A percentile compares a stretch with the other conserved stretches of the same genome.
Evolutionary conservation across 345 rosid species (phyloP).

Genomic region (Heritiera littoralis): DNA sequence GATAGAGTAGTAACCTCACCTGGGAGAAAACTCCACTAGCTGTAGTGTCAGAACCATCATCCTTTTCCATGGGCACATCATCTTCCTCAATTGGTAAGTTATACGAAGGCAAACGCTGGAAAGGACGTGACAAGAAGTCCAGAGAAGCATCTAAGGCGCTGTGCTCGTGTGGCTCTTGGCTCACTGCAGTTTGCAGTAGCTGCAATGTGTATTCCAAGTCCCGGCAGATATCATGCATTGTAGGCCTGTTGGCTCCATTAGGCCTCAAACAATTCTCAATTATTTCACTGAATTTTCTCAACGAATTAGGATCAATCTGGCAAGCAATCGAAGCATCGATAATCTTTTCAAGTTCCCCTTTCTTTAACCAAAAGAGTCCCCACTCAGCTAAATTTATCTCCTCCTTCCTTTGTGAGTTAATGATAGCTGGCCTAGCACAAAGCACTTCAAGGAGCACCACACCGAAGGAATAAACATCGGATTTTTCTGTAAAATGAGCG

Average conservation of each 20-base stretch:
- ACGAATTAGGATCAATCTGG: slow-evolving; percentile 42
- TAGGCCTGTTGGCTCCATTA: slow-evolving; percentile 46
- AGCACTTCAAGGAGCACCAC: slow-evolving; percentile 57
- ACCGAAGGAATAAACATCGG: slow-evolving; percentile 59
- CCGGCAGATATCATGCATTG: slow-evolving; percentile 63
- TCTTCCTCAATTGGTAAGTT: slow-evolving; percentile 22
- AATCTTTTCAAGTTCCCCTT: slow-evolving; percentile 43
- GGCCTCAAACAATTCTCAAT: slow-evolving; percentile 61
- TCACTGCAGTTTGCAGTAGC: slow-evolving; percentile 37
- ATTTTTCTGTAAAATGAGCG: slow-evolving; percentile 52
- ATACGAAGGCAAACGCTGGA: slow-evolving; percentile 36
- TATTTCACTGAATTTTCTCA: slow-evolving; percentile 49
- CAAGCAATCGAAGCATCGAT: slow-evolving; percentile 38
- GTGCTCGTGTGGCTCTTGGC: slow-evolving; percentile 30
- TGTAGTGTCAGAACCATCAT: slow-evolving; percentile 12
- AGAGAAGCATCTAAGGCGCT: slow-evolving; percentile 33
- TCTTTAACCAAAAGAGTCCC: slow-evolving; percentile 35
- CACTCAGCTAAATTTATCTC: slow-evolving; percentile 56
- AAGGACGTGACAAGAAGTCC: slow-evolving; percentile 16
- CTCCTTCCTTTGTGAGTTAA: slow-evolving; percentile 31
- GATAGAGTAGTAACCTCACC: not conserved
- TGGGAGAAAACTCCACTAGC: slow-evolving; percentile 36
- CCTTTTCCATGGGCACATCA: slow-evolving; percentile 14
- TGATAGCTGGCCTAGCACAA: slow-evolving; percentile 53
- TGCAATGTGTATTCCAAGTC: slow-evolving; percentile 52